These are phyloP conservation scores for Pseudogymnoascus pannorum DNA, from an alignment of 2,329 filamentous ascomycete species.

Conservation along the genomic window DNA sequence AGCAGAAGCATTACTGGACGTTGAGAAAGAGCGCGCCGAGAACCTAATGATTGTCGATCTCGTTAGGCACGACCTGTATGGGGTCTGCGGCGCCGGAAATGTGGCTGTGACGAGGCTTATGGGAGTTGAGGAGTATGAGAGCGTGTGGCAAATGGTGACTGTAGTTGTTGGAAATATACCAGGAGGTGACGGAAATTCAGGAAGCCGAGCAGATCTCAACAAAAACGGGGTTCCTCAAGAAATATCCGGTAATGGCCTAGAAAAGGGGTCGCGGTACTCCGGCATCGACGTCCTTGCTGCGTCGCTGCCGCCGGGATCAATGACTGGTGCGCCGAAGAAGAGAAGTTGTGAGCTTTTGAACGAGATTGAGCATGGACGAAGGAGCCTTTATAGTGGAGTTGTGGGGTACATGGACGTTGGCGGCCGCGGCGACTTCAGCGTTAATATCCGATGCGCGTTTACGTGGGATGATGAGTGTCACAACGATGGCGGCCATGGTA, in stretches of 20 bases:
- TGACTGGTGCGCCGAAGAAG: slow-evolving; percentile 96
- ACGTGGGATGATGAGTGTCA: slow-evolving; percentile 54
- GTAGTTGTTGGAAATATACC: slow-evolving; percentile 67
- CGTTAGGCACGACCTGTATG: slow-evolving; percentile 86
- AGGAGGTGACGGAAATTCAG: neutral
- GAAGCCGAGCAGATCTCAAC: neutral
- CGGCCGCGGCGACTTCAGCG: slow-evolving; percentile 82
- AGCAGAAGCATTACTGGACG: slow-evolving; percentile 64
- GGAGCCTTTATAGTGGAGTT: slow-evolving; percentile 80
- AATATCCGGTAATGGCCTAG: slow-evolving; percentile 1
- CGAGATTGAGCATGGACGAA: slow-evolving; percentile 55
- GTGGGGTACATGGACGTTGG: slow-evolving; percentile 84
- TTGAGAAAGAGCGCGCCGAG: slow-evolving; percentile 87
- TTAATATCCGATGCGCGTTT: slow-evolving; percentile 80
- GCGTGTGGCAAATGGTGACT: slow-evolving; percentile 85
- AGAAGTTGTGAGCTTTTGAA: slow-evolving; percentile 78
- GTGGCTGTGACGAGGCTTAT: slow-evolving; percentile 74
- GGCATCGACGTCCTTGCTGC: slow-evolving; percentile 71
- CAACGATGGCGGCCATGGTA: slow-evolving; percentile 18
- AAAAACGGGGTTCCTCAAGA: neutral
- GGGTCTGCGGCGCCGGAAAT: slow-evolving; percentile 67
- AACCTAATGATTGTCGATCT: slow-evolving; percentile 98
- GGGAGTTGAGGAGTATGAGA: slow-evolving; percentile 83
- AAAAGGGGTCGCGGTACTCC: slow-evolving; percentile 35
- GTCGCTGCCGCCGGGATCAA: slow-evolving; percentile 80